Conservation (phyloP, 2,329 filamentous ascomycete genomes). For the Alternaria infectoria region DNA sequence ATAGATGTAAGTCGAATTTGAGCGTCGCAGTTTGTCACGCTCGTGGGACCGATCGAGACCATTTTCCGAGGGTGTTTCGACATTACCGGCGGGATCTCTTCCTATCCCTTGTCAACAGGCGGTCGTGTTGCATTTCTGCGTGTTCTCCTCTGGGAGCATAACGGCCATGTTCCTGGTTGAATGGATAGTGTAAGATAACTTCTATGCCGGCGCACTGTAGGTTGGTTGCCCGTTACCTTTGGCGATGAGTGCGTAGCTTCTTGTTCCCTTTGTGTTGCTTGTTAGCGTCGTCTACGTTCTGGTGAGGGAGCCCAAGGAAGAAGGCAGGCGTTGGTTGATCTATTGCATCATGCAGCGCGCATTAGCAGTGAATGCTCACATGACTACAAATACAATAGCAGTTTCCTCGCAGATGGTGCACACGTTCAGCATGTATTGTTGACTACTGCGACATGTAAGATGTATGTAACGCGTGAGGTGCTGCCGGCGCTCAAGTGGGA, state of each 20-base stretch:
- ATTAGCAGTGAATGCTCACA: constrained; percentile 29
- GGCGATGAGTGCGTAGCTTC: constrained; percentile 23
- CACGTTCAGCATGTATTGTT: not conserved
- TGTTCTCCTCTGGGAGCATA: constrained; percentile 1
- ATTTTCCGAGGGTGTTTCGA: constrained; percentile 17
- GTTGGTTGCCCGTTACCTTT: constrained; percentile 6
- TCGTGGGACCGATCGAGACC: constrained; percentile 38
- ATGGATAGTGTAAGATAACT: constrained; percentile 38
- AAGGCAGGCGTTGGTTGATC: constrained; percentile 32
- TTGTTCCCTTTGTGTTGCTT: constrained; percentile 9
- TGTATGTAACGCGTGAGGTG: not conserved
- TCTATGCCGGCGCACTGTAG: constrained; percentile 30
- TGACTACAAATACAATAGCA: constrained; percentile 25
- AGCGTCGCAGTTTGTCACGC: constrained; percentile 31
- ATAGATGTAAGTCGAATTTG: constrained; percentile 20
- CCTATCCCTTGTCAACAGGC: constrained; percentile 29
- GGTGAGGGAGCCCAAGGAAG: constrained; percentile 14
- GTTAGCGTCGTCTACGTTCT: constrained; percentile 14
- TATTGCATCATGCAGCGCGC: constrained; percentile 40
- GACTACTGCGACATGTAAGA: not conserved
- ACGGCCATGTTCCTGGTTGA: constrained; percentile 9
- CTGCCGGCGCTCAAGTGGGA: not conserved
- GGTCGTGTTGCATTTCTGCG: constrained; percentile 39
- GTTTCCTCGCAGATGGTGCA: not conserved
- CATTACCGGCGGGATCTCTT: constrained; percentile 30